Percentiles rank a stretch among this genome's conserved stretches.
These are phyloP conservation scores for Fusarium hainanense DNA, from an alignment of 2,329 filamentous ascomycete species.

Conservation along the genomic window DNA sequence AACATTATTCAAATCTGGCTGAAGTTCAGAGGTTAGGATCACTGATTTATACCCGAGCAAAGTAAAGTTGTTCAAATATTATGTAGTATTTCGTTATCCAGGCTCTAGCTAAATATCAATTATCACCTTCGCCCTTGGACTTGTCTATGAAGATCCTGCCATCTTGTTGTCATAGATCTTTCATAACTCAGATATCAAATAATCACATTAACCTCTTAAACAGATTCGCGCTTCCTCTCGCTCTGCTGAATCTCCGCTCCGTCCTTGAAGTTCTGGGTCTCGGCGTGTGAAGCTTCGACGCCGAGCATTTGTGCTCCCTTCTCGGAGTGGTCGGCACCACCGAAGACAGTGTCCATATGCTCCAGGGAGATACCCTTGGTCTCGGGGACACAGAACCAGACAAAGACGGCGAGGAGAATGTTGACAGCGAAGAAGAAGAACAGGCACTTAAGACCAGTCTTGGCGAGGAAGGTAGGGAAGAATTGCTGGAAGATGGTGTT, in stretches of 20 bases:
- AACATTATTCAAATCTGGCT: neutral
- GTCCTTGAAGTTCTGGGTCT: constrained; percentile 38
- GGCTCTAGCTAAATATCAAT: neutral
- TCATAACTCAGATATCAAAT: neutral
- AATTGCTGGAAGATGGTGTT: constrained; percentile 77
- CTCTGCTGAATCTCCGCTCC: constrained; percentile 37
- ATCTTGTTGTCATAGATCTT: neutral
- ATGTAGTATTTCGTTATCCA: neutral
- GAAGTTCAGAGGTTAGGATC: neutral
- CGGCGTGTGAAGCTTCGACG: constrained; percentile 11
- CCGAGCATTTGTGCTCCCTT: constrained; percentile 47
- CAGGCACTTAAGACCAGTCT: constrained; percentile 59
- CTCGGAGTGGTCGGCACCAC: constrained; percentile 47
- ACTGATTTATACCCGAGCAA: neutral
- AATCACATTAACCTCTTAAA: constrained; percentile 15
- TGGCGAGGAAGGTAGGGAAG: constrained; percentile 74
- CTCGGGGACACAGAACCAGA: constrained; percentile 64
- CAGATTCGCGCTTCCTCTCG: constrained; percentile 40
- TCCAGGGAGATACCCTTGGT: constrained; percentile 68
- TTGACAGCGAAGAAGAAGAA: constrained; percentile 52
- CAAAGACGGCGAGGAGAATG: constrained; percentile 60
- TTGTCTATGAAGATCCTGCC: constrained; percentile 3
- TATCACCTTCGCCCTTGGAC: neutral
- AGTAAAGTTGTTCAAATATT: neutral
- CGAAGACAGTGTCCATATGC: constrained; percentile 71